Evolutionary conservation across 352 stramenopile species (phyloP), one percentile per base, ranked within the genome.

Genomic region (Phytophthora citricola): DNA sequence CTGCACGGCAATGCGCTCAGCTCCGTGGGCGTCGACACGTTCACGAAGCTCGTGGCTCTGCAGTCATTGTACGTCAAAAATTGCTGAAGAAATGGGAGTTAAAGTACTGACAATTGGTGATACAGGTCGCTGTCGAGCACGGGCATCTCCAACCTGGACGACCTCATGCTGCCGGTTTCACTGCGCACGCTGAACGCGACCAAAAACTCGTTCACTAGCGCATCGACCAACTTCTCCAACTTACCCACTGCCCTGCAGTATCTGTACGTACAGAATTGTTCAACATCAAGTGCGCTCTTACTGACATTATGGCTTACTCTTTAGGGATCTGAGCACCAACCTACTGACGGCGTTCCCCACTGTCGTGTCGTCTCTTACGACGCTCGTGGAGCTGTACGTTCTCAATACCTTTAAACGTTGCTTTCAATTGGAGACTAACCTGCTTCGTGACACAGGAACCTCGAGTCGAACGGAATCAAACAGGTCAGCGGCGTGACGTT

Each of bases 291-390:
- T 36, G 20, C n/a, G 34, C 27, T 34, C 41, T 58, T 31, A 41
- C 27, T 26, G 34, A 46, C 10, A 24, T 41, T 36, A 0, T 9
- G 31, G 31, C 10, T 48, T 12, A 44, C 11, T 27, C 3, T 26
- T 12, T 34, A 92, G 83, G 4, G 82, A 93, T 39, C 34, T 91
- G 55, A 90, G 79, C 63, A 63, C 69, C 26, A 93, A 93, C 53
- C 43, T 73, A 17, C 54, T 93, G 5, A 81, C 70, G n/a, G 56
- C 14, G 5, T 78, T 91, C 7, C 84, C 84, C 4, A 58, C 68
- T 0, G 60, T 76, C 36, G 66, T 92, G 12, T 76, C 81, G 2
- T 63, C 66, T 4, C 71, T 89, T 26, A 76, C 69, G 0, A 76
- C 75, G 7, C 83, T 92, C 15, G 34, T 81, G 7, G 72, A 82